A percentile compares a stretch with the other conserved stretches of the same genome.
Evolutionary conservation across 2,329 filamentous ascomycete species (phyloP).

Genomic region (Pseudomassariella vexata): DNA sequence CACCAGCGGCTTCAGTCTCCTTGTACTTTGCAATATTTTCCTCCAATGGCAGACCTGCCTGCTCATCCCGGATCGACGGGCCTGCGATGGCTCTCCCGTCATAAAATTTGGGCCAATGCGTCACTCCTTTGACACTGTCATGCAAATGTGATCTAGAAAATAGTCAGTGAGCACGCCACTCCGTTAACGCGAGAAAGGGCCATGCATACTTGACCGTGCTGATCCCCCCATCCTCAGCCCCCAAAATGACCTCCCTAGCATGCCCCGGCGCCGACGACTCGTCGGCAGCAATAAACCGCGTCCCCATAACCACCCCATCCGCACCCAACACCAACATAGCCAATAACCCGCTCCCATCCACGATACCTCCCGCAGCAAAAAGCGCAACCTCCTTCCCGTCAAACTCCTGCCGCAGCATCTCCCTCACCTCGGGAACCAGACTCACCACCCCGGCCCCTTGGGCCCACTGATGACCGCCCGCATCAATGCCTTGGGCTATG

Average conservation of each 20-base stretch:
- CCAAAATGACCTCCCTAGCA: slow-evolving; percentile 25
- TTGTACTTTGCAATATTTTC: slow-evolving; percentile 20
- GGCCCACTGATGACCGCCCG: slow-evolving; percentile 45
- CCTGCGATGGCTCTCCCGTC: slow-evolving; percentile 24
- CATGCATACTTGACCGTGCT: slow-evolving; percentile 26
- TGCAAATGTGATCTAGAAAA: slow-evolving; percentile 21
- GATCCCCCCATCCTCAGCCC: slow-evolving; percentile 24
- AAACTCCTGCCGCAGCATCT: slow-evolving; percentile 27
- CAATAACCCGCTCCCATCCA: slow-evolving; percentile 43
- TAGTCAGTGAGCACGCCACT: neutral
- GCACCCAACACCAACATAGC: slow-evolving; percentile 47
- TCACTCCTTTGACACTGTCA: slow-evolving; percentile 22
- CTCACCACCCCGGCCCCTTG: slow-evolving; percentile 37
- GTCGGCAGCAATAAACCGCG: slow-evolving; percentile 32
- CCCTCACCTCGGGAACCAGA: slow-evolving; percentile 41
- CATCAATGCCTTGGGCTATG: slow-evolving; percentile 47
- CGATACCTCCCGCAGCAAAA: slow-evolving; percentile 44
- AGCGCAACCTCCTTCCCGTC: slow-evolving; percentile 22
- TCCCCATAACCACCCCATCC: slow-evolving; percentile 54
- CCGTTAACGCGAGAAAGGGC: neutral
- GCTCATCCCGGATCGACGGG: slow-evolving; percentile 17
- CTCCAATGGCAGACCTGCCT: slow-evolving; percentile 17
- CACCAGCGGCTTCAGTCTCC: slow-evolving; percentile 15
- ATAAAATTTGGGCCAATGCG: slow-evolving; percentile 21
- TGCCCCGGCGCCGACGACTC: slow-evolving; percentile 26